These are phyloP conservation scores for Davidsoniella virescens DNA, from an alignment of 2,329 filamentous ascomycete species.

Conservation along the genomic window DNA sequence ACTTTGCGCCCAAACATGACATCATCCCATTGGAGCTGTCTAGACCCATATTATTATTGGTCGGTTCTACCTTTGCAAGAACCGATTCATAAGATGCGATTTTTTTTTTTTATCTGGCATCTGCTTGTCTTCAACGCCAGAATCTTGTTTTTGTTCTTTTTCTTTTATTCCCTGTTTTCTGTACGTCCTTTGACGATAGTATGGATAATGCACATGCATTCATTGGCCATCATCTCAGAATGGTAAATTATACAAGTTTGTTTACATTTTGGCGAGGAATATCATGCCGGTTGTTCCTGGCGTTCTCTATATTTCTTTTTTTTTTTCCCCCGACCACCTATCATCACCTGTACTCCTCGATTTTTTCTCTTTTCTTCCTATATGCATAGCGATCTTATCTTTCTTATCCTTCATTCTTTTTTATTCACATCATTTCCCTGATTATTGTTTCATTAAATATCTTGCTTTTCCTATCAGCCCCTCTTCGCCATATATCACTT, in stretches of 20 bases:
- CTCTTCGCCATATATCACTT: too few relatives aligned
- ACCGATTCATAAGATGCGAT: neutral
- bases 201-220: slow-evolving; percentile 3
- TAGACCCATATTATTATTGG: too few relatives aligned
- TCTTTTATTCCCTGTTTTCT: slow-evolving; percentile 8
- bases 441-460: neutral
- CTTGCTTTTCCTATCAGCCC: neutral
- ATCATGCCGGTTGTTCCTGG: neutral
- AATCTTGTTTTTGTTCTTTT: neutral
- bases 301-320: neutral
- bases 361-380: neutral
- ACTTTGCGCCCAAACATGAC: slow-evolving; percentile 14
- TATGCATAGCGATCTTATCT: slow-evolving; percentile 9
- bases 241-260: neutral
- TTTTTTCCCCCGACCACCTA: neutral
- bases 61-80: too few relatives aligned
- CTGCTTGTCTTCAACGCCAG: neutral
- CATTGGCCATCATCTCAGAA: neutral
- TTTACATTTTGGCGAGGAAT: neutral
- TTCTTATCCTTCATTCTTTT: neutral
- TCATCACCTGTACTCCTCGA: neutral
- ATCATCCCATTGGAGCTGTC: neutral
- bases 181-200: slow-evolving; percentile 6
- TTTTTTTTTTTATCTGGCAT: neutral
- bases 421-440: neutral